A percentile compares a stretch with the other conserved stretches of the same genome.
Evolutionary conservation across 2,329 filamentous ascomycete species (phyloP).

Genomic region (Onygenales sp.): DNA sequence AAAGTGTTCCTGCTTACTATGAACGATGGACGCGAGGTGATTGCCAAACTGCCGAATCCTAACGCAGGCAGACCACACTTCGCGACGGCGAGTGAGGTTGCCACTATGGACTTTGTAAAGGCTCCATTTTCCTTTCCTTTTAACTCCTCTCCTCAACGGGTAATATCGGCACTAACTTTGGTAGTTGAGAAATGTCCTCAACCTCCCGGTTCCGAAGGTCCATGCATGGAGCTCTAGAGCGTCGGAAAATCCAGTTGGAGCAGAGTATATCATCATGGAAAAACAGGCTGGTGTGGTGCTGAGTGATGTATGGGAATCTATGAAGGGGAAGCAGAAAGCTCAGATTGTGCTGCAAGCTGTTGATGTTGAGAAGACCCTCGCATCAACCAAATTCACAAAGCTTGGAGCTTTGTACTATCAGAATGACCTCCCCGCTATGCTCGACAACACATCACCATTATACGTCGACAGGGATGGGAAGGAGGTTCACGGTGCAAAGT

Average conservation of each 20-base stretch:
- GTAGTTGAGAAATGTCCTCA: constrained; percentile 12
- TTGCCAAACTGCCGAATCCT: constrained; percentile 8
- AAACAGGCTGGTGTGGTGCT: constrained; percentile 13
- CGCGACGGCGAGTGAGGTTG: constrained; percentile 7
- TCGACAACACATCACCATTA: constrained; percentile 2
- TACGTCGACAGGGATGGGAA: constrained; percentile 9
- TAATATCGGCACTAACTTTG: constrained; percentile 10
- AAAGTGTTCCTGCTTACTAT: constrained; percentile 22
- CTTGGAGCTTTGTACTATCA: constrained; percentile 15
- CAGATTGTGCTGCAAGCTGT: constrained; percentile 13
- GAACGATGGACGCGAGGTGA: constrained; percentile 6
- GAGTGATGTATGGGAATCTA: constrained; percentile 13
- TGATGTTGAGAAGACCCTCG: constrained; percentile 12
- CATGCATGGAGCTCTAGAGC: constrained; percentile 23
- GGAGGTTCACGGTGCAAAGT: constrained; percentile 8
- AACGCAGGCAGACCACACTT: constrained; percentile 3
- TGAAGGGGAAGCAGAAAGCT: constrained; percentile 16
- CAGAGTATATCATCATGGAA: constrained; percentile 32
- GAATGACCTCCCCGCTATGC: constrained; percentile 8
- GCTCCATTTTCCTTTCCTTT: not conserved
- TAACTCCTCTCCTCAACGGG: constrained; percentile 12
- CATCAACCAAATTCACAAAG: constrained; percentile 13
- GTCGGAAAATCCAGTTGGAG: constrained; percentile 23
- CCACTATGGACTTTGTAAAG: constrained; percentile 17
- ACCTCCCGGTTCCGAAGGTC: constrained; percentile 24